Base-by-base conservation (phyloP, 495 filamentous ascomycete genomes). In the Trichoderma erinaceum region DNA sequence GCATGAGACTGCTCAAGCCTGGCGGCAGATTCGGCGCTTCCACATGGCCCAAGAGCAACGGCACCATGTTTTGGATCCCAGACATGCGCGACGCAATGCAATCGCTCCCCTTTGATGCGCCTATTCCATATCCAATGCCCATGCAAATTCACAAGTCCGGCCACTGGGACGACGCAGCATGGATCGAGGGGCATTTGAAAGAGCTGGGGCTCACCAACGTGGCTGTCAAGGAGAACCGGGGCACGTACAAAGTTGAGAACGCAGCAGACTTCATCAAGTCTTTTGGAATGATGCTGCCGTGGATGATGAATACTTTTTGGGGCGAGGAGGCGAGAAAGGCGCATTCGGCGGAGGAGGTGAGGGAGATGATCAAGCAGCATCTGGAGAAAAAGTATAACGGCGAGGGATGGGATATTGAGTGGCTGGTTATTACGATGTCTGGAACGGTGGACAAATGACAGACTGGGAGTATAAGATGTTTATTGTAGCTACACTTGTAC, bases 21-120 rank as follows among this genome's bases (percentile, higher is more conserved):
- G 77, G 77, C 1, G 80, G 80, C 25, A 64, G 69, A 18, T 72
- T 82, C 1, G 79, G 72, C 8, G 75, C 81, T 48, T 80, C 73
- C 15, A 78, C 77, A 0, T 78, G 75, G 78, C 8, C 48, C 76
- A 79, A 52, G n/a, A 23, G 8, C 58, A 71, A 71, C 61, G 56
- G 64, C 18, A 72, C 66, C 5, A 25, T 68, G 13, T 74, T 75
- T 16, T 80, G 75, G 73, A 48, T 68, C 0, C 52, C 71, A 1
- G 77, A 79, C 18, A n/a, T 80, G 65, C 68, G 71, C 41, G 69
- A 67, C 1, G 74, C 75, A 7, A 77, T 82, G 52, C 58, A 71
- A 56, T 70, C 75, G 4, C 73, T 82, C 38, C 75, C 79, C 0
- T 81, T 81, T 65, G 74, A 79, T 10, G 76, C 76, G 3, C 77